Base-by-base conservation (phyloP, 352 stramenopile species). In the Globisporangium cystogenes region DNA sequence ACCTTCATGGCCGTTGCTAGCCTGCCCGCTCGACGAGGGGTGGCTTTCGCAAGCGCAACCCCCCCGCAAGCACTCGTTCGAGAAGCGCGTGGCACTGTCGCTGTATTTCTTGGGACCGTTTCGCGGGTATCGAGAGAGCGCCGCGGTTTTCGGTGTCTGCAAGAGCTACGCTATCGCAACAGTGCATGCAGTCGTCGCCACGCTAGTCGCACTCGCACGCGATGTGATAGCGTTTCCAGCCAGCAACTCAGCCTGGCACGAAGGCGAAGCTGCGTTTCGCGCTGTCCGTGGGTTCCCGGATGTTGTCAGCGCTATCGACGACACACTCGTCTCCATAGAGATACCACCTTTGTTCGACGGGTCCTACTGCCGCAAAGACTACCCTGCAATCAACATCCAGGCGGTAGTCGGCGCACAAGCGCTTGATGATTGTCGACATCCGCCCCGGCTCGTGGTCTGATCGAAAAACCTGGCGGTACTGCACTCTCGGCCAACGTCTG, bases 121-220 rank as follows among this genome's bases (percentile, higher is more conserved):
- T 11, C 20, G 42, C 6, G 42, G 42, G 21, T 48, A 48, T 48
- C 42, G 42, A 48, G 42, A 48, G 42, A 20, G 42, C 21, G 21
- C n/a, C 7, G 24, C 23, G n/a, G 24, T 26, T 20, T 48, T 48
- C 16, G 23, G 42, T 31, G 24, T 48, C 4, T 48, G 21, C 42
- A 48, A 48, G 16, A 48, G 23, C 24, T 48, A 48, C 24, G 23
- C 23, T 7, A 48, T 48, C 24, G n/a, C 3, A 8, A 21, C 29
- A 10, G 42, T 48, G 21, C 42, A 48, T 26, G 42, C 42, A 20
- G 42, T 35, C n/a, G 6, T 33, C 16, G 21, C 21, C 10, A 48
- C 42, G 18, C 42, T 48, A 33, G 21, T 23, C 23, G 21, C 21
- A 11, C 29, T 35, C 14, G 10, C 42, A 20, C 21, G 42, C 21